Evolutionary conservation across 2,329 filamentous ascomycete species (phyloP), one percentile per base, ranked within the genome.

Genomic region (Pyrenochaeta sp.): DNA sequence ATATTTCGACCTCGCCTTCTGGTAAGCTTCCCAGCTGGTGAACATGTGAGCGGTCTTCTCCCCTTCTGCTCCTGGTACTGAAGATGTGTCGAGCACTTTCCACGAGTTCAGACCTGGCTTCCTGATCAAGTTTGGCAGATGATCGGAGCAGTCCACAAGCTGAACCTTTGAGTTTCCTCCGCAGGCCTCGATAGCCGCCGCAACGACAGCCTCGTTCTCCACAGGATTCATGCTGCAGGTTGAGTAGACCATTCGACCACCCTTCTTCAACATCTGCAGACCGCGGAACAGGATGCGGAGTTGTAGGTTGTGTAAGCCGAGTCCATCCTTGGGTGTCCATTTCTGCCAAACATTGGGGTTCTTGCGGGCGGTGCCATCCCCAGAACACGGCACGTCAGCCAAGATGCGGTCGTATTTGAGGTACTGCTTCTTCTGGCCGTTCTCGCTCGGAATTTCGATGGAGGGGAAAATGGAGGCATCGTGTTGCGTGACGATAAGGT

Each of bases 171-270:
- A 84, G 3, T 87, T 79, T 2, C 95, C 95, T 61, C 95, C 95
- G 72, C 93, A 98, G 55, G 93, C 87, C 68, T 93, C 90, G 68
- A 99, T 93, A 10, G 95, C 95, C 27, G 90, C 90, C 0, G 91
- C 88, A 59, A 99, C 83, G 15, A 98, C 93, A 6, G 95, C 90
- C 80, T 99, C 95, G 72, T 99, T 97, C 82, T 99, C 95, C 28
- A 98, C 88, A 0, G 95, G 95, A 80, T 99, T 99, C 91, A 99
- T 92, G 78, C 93, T 97, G 84, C 95, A 99, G 22, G 95, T 99
- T 2, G 94, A 98, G 81, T 98, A 99, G 51, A 99, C 94, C 28
- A 98, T 91, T 62, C 93, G 88, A 50, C 95, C 95, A 40, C 95
- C 94, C 54, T 92, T 90, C 83, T 97, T 98, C 66, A 99, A 87